Evolutionary conservation across 179 eudicot species (phyloP), one percentile per base, ranked within the genome.

Genomic region (Nepenthes alata): DNA sequence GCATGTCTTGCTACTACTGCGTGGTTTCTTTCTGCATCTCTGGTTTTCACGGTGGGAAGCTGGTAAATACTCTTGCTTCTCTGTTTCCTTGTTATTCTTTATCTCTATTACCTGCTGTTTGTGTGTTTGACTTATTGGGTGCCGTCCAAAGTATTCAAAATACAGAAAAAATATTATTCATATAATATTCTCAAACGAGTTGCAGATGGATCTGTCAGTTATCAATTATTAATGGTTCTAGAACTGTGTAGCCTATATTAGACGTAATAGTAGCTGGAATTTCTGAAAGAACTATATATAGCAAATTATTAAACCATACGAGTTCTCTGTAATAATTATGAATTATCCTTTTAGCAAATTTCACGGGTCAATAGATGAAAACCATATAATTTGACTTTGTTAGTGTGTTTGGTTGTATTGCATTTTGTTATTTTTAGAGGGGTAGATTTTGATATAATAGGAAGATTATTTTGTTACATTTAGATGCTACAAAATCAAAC

Each of bases 91-190:
- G 60, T 73, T 25, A 25, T 25, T 25, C 25, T 25, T 25, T 25
- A 59, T 59, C 63, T 58, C 58, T 54, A 57, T 62, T 56, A 63
- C 38, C 57, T 41, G 45, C 5, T 41, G 45, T 41, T 25, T 25
- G 25, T 41, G 45, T 41, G 45, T 41, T 41, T 49, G 2, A 49
- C 49, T 45, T 45, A 45, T 45, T 45, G 11, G 49, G 49, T 45
- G 11, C 49, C 11, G 49, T 5, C 6, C 6, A 11, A 45, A 45
- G 49, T 45, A 45, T 1, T 45, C 11, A 11, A 45, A 45, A 45
- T 45, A 45, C 49, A 11, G 49, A 11, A 45, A 45, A 45, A 25
- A 25, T 25, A 25, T 25, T 25, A 25, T 25, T 25, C 25, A 25
- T 25, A 25, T 25, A 5, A 45, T 5, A 45, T 45, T 45, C 11